Conservation (phyloP, 306 rosid genomes). For the Ochetophila trinervis region DNA sequence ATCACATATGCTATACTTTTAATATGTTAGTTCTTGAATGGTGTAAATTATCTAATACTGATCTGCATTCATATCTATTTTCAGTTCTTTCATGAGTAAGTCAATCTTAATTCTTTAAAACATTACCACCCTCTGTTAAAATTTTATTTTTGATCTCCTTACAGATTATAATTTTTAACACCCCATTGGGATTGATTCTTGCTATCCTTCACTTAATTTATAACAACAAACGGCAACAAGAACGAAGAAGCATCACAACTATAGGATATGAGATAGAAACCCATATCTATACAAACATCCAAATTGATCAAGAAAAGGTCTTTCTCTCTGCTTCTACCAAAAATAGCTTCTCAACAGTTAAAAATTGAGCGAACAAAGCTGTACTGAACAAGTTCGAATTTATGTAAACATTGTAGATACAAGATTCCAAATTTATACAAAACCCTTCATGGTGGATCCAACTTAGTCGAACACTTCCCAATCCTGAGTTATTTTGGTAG, state of each 20-base stretch:
- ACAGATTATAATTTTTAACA: not conserved
- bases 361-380: not conserved
- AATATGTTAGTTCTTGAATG: too few species aligned
- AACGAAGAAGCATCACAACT: too few species aligned
- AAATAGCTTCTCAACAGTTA: conserved; percentile 16
- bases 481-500: conserved; percentile 40
- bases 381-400: not conserved
- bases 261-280: not conserved
- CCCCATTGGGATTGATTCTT: too few species aligned
- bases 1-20: too few species aligned
- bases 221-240: too few species aligned
- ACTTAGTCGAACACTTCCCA: conserved; percentile 46
- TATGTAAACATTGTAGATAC: not conserved
- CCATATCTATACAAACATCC: not conserved
- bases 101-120: too few species aligned
- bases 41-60: too few species aligned
- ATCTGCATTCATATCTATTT: too few species aligned
- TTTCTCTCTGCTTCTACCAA: conserved; percentile 8
- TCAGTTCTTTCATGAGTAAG: too few species aligned
- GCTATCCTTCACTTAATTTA: too few species aligned
- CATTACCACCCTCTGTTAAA: not conserved
- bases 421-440: conserved; percentile 4
- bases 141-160: not conserved
- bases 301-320: not conserved
- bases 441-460: not conserved